These are phyloP conservation scores for Fragosphaeria purpurea DNA, from an alignment of 2,329 filamentous ascomycete genomes.

Conservation along the genomic window DNA sequence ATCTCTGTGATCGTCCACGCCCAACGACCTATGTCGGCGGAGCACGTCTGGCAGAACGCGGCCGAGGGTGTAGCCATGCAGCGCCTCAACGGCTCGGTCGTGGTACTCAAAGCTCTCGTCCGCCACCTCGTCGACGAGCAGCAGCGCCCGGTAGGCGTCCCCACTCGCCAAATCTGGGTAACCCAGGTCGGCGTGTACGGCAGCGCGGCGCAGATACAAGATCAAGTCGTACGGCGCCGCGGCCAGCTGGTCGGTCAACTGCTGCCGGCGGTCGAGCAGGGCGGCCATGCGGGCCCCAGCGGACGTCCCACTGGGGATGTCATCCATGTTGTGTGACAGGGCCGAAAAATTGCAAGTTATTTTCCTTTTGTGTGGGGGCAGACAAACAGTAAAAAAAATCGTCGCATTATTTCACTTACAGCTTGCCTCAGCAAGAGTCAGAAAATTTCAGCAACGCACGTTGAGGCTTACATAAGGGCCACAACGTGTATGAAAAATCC, in stretches of 20 bases:
- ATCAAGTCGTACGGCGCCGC: conserved; percentile 50
- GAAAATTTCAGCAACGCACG: no score
- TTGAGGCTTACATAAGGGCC: no score
- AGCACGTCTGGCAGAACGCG: conserved; percentile 35
- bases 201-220: conserved; percentile 59
- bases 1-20: neutral
- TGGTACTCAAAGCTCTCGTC: conserved; percentile 80
- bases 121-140: conserved; percentile 69
- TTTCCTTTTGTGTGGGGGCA: neutral
- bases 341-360: no score
- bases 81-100: conserved; percentile 49
- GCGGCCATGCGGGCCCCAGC: conserved; percentile 29
- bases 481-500: no score
- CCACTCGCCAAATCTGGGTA: conserved; percentile 86
- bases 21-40: conserved; percentile 25
- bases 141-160: conserved; percentile 83
- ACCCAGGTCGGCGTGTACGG: conserved; percentile 60
- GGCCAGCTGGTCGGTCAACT: conserved; percentile 45
- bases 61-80: conserved; percentile 29
- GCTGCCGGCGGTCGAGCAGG: conserved; percentile 44
- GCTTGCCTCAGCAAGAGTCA: no score
- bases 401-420: no score
- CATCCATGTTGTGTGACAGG: conserved; percentile 15
- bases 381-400: no score
- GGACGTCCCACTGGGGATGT: conserved; percentile 21